Base-by-base conservation (phyloP, 176 grass and related monocot species). In the Olyra latifolia region DNA sequence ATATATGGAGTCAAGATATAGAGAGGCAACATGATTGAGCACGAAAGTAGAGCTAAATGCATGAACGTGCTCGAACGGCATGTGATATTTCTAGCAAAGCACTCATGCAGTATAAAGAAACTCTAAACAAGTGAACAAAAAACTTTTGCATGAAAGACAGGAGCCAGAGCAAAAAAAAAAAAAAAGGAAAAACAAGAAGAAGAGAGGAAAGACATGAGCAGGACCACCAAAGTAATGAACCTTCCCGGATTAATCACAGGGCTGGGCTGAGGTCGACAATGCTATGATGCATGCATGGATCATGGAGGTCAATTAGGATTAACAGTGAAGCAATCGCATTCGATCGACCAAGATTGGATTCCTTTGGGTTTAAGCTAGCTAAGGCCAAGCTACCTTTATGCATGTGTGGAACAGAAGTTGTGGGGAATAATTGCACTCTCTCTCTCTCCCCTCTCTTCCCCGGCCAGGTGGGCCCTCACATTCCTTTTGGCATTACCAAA, bases 401-500 rank as follows among this genome's bases (percentile, higher is more conserved):
- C 69, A 75, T 78, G 75, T 69, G 76, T 77, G 40, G 55, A 89
- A 77, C 87, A 89, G 72, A 60, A 58, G 77, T 41, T 66, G 62
- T 53, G 72, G 24, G 52, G 76, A 71, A 85, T 89, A 81, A 85
- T 85, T 85, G 77, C 24, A 57, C 58, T 83, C 44, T 46, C 29
- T 44, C 82, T 28, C 44, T 55, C 40, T 32, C 35, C 38, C 0
- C n/a, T 14, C 43, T 15, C 78, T 45, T 24, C 8, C 45, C 57
- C 6, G 20, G n/a, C 30, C 7, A 24, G 12, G 49, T 66, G 82
- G 87, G 58, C 59, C 87, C 82, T 85, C 82, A 82, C 87, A 89
- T 89, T 75, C 57, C 87, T 66, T 85, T 77, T 58, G 72, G 82
- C 56, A 20, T 85, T 77, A 72, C 87, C 87, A 89, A 89, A 89